Conservation (phyloP, 2,329 filamentous ascomycete species). For the Neonectria sp. region DNA sequence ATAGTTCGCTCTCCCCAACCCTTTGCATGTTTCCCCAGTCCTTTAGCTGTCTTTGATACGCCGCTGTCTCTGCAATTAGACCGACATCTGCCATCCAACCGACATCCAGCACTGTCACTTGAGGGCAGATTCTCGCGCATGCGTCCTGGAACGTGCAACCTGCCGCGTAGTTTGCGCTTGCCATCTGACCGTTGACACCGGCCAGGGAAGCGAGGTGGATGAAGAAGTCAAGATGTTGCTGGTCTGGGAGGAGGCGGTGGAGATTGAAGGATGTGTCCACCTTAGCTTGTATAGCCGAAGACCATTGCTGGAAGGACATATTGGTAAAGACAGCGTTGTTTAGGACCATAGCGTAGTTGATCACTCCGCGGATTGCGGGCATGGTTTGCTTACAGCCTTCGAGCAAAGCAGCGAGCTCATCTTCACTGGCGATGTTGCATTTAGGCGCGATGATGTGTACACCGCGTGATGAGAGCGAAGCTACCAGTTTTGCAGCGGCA, state of each 20-base stretch:
- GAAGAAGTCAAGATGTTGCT: slow-evolving; percentile 53
- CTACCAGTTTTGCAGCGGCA: slow-evolving; percentile 38
- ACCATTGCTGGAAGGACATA: slow-evolving; percentile 54
- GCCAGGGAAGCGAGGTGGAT: slow-evolving; percentile 51
- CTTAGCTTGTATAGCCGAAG: slow-evolving; percentile 48
- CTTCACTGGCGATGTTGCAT: slow-evolving; percentile 30
- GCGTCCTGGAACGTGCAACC: slow-evolving; percentile 52
- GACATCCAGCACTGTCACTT: slow-evolving; percentile 33
- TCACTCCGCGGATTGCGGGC: slow-evolving; percentile 42
- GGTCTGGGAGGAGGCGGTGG: slow-evolving; percentile 37
- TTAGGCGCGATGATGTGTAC: background rate
- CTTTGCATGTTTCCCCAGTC: slow-evolving; percentile 3
- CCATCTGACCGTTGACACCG: slow-evolving; percentile 50
- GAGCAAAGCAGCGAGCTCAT: background rate
- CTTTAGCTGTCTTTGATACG: slow-evolving; percentile 11
- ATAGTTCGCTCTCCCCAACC: slow-evolving; percentile 25
- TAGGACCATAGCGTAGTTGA: slow-evolving; percentile 28
- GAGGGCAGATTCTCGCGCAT: background rate
- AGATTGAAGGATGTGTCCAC: slow-evolving; percentile 54
- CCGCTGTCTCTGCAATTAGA: slow-evolving; percentile 40
- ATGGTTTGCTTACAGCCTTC: slow-evolving; percentile 32
- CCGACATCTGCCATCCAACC: slow-evolving; percentile 44
- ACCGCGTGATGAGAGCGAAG: background rate
- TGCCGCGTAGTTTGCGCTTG: slow-evolving; percentile 44
- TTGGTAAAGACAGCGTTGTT: slow-evolving; percentile 41